These are phyloP conservation scores for Vicia sativa DNA, from an alignment of 306 rosid species.

Conservation along the genomic window DNA sequence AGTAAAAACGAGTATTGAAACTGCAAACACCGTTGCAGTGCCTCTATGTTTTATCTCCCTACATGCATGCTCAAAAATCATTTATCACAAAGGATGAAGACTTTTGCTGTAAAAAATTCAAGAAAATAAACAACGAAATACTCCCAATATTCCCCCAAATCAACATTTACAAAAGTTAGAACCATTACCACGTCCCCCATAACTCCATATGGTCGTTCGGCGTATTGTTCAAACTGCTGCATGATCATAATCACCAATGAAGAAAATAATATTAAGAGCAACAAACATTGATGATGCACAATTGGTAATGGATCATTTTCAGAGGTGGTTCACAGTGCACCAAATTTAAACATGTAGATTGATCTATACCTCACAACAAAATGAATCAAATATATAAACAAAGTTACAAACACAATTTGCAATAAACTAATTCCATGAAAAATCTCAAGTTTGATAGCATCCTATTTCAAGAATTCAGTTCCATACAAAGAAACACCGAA, in stretches of 20 bases:
- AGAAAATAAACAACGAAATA: conserved; percentile 24
- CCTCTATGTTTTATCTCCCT: conserved; percentile 4
- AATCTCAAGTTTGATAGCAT: not conserved
- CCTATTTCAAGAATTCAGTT: too few species aligned
- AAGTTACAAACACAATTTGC: not conserved
- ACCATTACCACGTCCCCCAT: conserved; percentile 63
- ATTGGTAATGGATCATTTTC: too few species aligned
- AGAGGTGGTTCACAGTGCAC: too few species aligned
- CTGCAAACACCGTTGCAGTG: not conserved
- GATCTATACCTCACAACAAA: too few species aligned
- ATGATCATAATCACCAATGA: conserved; percentile 33
- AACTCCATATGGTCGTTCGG: conserved; percentile 45
- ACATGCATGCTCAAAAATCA: conserved; percentile 4
- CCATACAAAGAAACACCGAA: not conserved
- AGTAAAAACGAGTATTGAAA: not conserved
- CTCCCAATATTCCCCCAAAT: conserved; percentile 4
- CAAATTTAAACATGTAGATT: too few species aligned
- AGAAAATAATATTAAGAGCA: not conserved
- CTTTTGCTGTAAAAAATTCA: not conserved
- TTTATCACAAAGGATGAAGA: not conserved
- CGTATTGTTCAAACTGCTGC: conserved; percentile 59
- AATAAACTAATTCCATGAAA: conserved; percentile 11
- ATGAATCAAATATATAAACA: conserved; percentile 3
- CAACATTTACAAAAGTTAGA: conserved; percentile 24
- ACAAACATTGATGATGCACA: too few species aligned